Base-by-base conservation (phyloP, 768 basidiomycete species). In the Collybia mongolica region DNA sequence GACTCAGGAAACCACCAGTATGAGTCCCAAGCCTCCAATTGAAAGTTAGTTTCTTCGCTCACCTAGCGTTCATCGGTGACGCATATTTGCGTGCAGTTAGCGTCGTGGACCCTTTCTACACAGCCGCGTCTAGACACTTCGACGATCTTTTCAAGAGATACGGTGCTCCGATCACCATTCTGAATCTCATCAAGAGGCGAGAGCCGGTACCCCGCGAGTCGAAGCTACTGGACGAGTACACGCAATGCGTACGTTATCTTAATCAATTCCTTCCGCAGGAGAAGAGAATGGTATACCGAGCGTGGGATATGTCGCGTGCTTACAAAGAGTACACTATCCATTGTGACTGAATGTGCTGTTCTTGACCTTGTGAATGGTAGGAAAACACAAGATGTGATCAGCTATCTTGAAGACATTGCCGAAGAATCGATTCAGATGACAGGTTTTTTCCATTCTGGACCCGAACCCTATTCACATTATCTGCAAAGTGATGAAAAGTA, bases 261-360 rank as follows among this genome's bases (percentile, higher is more conserved):
- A 98, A 98, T 55, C 96, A 99, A 64, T 98, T 97, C 68, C 69
- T 99, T 11, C 96, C 97, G 0, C 74, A 76, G 6, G 86, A 76
- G 22, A 88, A 90, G 70, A 85, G 86, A 71, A 92, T 99, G 83
- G 76, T 85, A 12, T 97, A 98, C 63, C 82, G 91, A 38, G 84
- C 93, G 12, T 99, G 93, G 91, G 97, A 99, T 65, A 97, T 98
- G 90, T 86, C 88, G 3, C 79, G 89, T 36, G 93, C 95, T 2
- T 92, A 94, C 56, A 97, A 97, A 65, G 90, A 93, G 94, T 92
- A 58, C n/a, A 62, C 63, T 6, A 17, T 26, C 19, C 23, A 4
- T 40, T 44, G 57, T 29, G 39, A 26, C 8, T 2, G 19, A 15
- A 8, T 39, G 38, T 1, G 6, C 52, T 9, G 52, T 32, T 22